These are phyloP conservation scores for Ailanthus altissimus DNA, from an alignment of 345 rosid species.

Conservation along the genomic window DNA sequence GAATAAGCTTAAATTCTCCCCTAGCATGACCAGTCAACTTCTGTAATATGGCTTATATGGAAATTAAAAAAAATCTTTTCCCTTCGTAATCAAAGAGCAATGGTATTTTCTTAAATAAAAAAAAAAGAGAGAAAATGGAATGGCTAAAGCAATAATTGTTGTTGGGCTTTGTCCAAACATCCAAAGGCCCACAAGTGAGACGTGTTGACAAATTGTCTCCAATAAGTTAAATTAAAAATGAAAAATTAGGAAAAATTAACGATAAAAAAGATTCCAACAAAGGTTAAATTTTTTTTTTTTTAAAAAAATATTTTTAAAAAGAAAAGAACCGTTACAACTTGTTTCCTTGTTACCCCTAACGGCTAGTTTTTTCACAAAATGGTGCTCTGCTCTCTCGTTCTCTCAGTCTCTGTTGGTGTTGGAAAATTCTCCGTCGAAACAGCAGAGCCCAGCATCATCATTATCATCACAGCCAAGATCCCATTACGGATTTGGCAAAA, in stretches of 20 bases:
- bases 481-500: neutral
- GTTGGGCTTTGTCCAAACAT: neutral
- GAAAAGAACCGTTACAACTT: slow-evolving; percentile 22
- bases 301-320: too few relatives aligned
- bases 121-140: too few relatives aligned
- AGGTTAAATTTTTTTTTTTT: too few relatives aligned
- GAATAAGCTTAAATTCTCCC: too few relatives aligned
- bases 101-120: too few relatives aligned
- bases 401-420: neutral
- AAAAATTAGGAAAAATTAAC: neutral
- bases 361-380: slow-evolving; percentile 22
- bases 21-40: too few relatives aligned
- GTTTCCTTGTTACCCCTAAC: slow-evolving; percentile 10
- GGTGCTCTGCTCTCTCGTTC: neutral
- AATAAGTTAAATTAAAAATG: neutral
- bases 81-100: too few relatives aligned
- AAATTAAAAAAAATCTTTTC: too few relatives aligned
- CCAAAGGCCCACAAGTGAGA: neutral
- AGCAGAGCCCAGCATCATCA: neutral
- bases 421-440: neutral
- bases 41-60: too few relatives aligned
- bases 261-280: too few relatives aligned
- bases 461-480: neutral
- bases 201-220: neutral
- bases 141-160: neutral